Evolutionary conservation across 768 basidiomycete genomes (phyloP).

Genomic region (Boletus vermiculosoides): DNA sequence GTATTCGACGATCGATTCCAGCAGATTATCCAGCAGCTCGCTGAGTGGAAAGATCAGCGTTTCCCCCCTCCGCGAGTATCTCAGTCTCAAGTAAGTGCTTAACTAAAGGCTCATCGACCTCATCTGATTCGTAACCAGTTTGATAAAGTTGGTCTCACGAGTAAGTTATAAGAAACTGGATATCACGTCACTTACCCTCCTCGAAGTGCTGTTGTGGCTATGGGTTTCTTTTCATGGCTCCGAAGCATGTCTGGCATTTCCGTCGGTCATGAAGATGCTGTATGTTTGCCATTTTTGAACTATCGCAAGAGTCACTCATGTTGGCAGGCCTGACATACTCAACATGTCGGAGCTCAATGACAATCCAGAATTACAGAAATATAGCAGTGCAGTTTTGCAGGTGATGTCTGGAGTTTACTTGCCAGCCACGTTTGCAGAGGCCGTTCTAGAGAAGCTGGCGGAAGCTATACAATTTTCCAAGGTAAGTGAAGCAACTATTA

Average conservation of each 20-base stretch:
- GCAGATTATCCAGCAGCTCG: slow-evolving; percentile 56
- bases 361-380: slow-evolving; percentile 75
- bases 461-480: slow-evolving; percentile 74
- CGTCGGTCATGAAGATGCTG: slow-evolving; percentile 76
- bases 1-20: slow-evolving; percentile 57
- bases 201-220: slow-evolving; percentile 74
- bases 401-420: slow-evolving; percentile 81
- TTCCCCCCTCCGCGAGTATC: slow-evolving; percentile 83
- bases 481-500: slow-evolving; percentile 40
- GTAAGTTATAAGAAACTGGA: slow-evolving; percentile 38
- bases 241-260: slow-evolving; percentile 72
- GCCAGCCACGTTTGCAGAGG: slow-evolving; percentile 60
- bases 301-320: slow-evolving; percentile 3
- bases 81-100: slow-evolving; percentile 62
- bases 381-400: slow-evolving; percentile 77
- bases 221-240: slow-evolving; percentile 75
- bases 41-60: slow-evolving; percentile 69
- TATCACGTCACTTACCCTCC: slow-evolving; percentile 16
- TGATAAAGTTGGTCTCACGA: slow-evolving; percentile 84
- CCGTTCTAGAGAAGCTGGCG: slow-evolving; percentile 60
- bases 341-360: slow-evolving; percentile 91
- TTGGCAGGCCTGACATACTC: slow-evolving; percentile 75
- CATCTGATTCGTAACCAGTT: slow-evolving; percentile 47
- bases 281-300: slow-evolving; percentile 38
- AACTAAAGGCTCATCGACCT: neutral